phyloP scores from a whole-genome alignment of 139 green algal genomes.

The Volvox reticuliferus region DNA sequence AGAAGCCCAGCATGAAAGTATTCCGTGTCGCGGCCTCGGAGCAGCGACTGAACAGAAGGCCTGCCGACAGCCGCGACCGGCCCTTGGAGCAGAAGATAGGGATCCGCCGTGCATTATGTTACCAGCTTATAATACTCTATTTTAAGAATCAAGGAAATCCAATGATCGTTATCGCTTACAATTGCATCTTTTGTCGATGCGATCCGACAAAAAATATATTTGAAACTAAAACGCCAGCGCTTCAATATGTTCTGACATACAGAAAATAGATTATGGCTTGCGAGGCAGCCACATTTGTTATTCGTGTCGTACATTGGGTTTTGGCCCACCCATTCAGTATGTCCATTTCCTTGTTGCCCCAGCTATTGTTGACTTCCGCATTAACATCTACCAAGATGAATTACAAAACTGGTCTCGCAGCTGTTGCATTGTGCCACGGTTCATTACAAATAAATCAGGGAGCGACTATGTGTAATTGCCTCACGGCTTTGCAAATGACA shows the following conservation, averaged over 20 bases:
- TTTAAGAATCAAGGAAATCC: not conserved
- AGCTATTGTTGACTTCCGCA: no score
- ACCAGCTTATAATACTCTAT: not conserved
- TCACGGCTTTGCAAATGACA: no score
- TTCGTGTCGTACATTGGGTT: no score
- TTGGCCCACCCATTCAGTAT: no score
- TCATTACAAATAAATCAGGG: no score
- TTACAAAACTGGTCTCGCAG: no score
- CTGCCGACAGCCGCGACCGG: slow-evolving; percentile 19
- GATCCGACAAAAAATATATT: not conserved
- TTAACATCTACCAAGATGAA: no score
- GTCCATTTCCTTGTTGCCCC: no score
- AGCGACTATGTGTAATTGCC: no score
- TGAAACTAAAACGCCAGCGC: no score
- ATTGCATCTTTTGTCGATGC: no score
- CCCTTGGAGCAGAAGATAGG: not conserved
- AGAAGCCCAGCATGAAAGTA: not conserved
- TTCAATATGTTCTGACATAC: not conserved
- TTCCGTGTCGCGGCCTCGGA: not conserved
- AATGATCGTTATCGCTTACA: not conserved
- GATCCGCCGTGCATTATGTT: slow-evolving; percentile 11
- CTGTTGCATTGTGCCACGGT: no score
- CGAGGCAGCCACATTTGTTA: not conserved
- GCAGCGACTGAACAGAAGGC: slow-evolving; percentile 14
- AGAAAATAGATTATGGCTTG: not conserved